Evolutionary conservation across 192 early-diverging fungal species (phyloP).

Genomic region (Podila epicladia): DNA sequence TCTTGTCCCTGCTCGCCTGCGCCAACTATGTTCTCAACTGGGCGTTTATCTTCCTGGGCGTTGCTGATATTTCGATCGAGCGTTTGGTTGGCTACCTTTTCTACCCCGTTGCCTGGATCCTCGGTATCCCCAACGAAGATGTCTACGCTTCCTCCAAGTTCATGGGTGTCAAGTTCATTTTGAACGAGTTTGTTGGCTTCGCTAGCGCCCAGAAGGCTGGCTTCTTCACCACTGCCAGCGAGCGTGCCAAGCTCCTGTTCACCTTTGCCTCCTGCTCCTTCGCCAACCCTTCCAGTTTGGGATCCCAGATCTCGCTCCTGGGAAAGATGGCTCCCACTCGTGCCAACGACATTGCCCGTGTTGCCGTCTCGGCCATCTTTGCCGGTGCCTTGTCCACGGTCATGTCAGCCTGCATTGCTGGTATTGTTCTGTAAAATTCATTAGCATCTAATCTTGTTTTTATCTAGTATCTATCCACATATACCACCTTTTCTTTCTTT

Average conservation of each 20-base stretch:
- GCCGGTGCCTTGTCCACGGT: conserved; percentile 83
- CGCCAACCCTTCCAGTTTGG: conserved; percentile 86
- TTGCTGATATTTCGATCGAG: conserved; percentile 68
- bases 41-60: conserved; percentile 71
- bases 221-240: conserved; percentile 33
- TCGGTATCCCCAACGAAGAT: conserved; percentile 70
- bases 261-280: conserved; percentile 91
- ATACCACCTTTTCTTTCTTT: not conserved
- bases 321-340: conserved; percentile 80
- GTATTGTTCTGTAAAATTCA: conserved; percentile 64
- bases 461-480: not conserved
- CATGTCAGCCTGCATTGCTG: conserved; percentile 84
- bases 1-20: conserved; percentile 76
- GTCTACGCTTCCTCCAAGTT: conserved; percentile 69
- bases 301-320: conserved; percentile 81
- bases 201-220: conserved; percentile 34
- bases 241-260: conserved; percentile 60
- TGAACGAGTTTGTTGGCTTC: conserved; percentile 92
- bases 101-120: conserved; percentile 75
- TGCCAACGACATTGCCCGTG: conserved; percentile 71
- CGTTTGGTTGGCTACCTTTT: conserved; percentile 82
- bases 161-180: conserved; percentile 57
- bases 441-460: not conserved
- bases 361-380: conserved; percentile 84
- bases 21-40: conserved; percentile 78